Percentiles rank a stretch among this genome's conserved stretches.
Evolutionary conservation across 1,139 yeast species (phyloP).

Genomic region (Protomyces inouyei): DNA sequence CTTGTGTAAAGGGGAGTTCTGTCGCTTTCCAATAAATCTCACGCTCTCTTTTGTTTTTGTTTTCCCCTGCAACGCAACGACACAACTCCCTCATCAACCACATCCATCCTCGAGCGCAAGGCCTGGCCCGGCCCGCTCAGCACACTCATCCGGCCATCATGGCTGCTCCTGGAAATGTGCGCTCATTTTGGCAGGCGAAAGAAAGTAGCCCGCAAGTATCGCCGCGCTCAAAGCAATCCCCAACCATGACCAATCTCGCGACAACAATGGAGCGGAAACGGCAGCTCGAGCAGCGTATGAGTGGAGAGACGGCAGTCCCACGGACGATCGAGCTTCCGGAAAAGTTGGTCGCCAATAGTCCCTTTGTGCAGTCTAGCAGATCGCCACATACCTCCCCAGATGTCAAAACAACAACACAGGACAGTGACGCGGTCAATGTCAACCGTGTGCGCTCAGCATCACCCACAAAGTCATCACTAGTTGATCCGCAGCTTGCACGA

Average conservation of each 20-base stretch:
- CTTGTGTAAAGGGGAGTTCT: too few species aligned
- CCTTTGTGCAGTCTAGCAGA: not conserved
- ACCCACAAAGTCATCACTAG: slow-evolving; percentile 13
- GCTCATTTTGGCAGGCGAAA: slow-evolving; percentile 21
- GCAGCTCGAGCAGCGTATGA: not conserved
- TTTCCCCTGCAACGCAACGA: too few species aligned
- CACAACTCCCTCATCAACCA: too few species aligned
- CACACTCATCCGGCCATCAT: not conserved
- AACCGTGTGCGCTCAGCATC: not conserved
- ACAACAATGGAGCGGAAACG: not conserved
- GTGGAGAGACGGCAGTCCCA: not conserved
- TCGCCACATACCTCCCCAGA: slow-evolving; percentile 1
- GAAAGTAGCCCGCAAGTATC: not conserved
- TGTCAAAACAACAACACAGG: not conserved
- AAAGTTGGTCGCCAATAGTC: not conserved
- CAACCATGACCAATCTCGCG: slow-evolving; percentile 16
- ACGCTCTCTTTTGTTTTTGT: too few species aligned
- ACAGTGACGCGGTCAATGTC: not conserved
- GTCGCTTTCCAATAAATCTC: too few species aligned
- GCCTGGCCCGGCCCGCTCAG: too few species aligned
- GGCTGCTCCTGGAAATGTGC: slow-evolving; percentile 14
- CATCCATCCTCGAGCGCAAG: too few species aligned
- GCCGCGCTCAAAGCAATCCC: slow-evolving; percentile 7
- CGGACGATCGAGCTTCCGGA: slow-evolving; percentile 4
- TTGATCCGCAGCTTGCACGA: slow-evolving; percentile 1